A percentile compares a stretch with the other conserved stretches of the same genome.
phyloP scores from a whole-genome alignment of 176 grass and related monocot species.

The Eremochloa ophiuroides region DNA sequence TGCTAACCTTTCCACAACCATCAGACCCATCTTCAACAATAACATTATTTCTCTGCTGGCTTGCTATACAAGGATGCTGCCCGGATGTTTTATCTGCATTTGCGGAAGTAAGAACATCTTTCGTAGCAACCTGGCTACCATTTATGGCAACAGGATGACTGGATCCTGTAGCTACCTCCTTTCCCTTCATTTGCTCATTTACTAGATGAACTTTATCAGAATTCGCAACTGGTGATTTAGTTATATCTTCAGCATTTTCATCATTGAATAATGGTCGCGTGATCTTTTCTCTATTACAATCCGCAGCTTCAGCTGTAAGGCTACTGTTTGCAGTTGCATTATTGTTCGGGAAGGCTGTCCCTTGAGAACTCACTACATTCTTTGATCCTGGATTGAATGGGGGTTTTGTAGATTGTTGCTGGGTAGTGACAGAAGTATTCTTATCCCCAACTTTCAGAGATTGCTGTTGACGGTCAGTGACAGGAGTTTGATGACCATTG shows the following conservation, averaged over 20 bases:
- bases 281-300: slow-evolving; percentile 30
- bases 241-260: slow-evolving; percentile 3
- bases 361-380: slow-evolving; percentile 12
- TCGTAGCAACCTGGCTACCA: slow-evolving; percentile 3
- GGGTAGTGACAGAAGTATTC: not conserved
- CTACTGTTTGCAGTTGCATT: slow-evolving; percentile 2
- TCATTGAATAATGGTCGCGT: not conserved
- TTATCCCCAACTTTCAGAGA: slow-evolving; percentile 3
- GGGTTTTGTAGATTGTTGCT: slow-evolving; percentile 10
- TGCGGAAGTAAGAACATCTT: not conserved
- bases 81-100: slow-evolving; percentile 17
- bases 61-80: slow-evolving; percentile 25
- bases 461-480: slow-evolving; percentile 8
- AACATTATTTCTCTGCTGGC: slow-evolving; percentile 33
- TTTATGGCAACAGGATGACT: slow-evolving; percentile 14
- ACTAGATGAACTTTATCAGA: slow-evolving; percentile 23
- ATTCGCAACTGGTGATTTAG: slow-evolving; percentile 19
- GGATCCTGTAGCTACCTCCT: slow-evolving; percentile 8
- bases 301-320: slow-evolving; percentile 8
- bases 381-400: slow-evolving; percentile 7
- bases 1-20: not conserved
- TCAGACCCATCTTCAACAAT: slow-evolving; percentile 39
- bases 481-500: not conserved
- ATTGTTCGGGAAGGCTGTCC: not conserved
- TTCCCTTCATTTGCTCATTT: slow-evolving; percentile 24